A percentile compares a stretch with the other conserved stretches of the same genome.
These are phyloP conservation scores for Thamnidium elegans DNA, from an alignment of 192 early-diverging fungal species.

Conservation along the genomic window DNA sequence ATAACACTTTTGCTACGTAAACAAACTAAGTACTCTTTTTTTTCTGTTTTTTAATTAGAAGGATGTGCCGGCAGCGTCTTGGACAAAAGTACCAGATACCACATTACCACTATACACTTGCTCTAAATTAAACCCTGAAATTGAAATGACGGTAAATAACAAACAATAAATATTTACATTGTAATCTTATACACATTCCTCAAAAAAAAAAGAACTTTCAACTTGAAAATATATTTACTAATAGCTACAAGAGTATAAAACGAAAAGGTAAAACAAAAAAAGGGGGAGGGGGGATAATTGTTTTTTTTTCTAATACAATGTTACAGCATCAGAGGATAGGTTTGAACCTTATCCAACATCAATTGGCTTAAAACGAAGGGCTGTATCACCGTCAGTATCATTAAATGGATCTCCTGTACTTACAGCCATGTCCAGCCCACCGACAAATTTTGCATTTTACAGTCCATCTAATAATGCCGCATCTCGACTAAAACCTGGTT, in stretches of 20 bases:
- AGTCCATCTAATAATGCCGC: slow-evolving; percentile 26
- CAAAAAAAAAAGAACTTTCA: slow-evolving; percentile 26
- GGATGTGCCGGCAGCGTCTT: slow-evolving; percentile 19
- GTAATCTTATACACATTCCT: not conserved
- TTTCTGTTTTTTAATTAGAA: not conserved
- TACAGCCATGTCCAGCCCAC: slow-evolving; percentile 26
- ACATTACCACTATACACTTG: slow-evolving; percentile 12
- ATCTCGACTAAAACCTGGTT: no score
- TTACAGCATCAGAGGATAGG: slow-evolving; percentile 27
- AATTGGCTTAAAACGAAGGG: slow-evolving; percentile 28
- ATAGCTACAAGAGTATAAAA: slow-evolving; percentile 14
- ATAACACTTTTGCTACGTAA: not conserved
- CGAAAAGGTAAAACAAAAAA: slow-evolving; percentile 35
- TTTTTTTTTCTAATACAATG: not conserved
- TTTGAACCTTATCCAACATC: slow-evolving; percentile 13
- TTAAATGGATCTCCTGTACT: slow-evolving; percentile 27
- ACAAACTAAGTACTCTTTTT: not conserved
- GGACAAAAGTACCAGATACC: slow-evolving; percentile 16
- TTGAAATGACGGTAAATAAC: slow-evolving; percentile 32
- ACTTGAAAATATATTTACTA: slow-evolving; percentile 24
- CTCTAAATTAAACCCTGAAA: slow-evolving; percentile 36
- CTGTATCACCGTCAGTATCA: slow-evolving; percentile 33
- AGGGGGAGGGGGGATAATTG: no score
- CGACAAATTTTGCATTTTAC: slow-evolving; percentile 14
- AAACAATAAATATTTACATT: not conserved